Base-by-base conservation (phyloP, 805 yeast species). In the Candida ulmi region DNA sequence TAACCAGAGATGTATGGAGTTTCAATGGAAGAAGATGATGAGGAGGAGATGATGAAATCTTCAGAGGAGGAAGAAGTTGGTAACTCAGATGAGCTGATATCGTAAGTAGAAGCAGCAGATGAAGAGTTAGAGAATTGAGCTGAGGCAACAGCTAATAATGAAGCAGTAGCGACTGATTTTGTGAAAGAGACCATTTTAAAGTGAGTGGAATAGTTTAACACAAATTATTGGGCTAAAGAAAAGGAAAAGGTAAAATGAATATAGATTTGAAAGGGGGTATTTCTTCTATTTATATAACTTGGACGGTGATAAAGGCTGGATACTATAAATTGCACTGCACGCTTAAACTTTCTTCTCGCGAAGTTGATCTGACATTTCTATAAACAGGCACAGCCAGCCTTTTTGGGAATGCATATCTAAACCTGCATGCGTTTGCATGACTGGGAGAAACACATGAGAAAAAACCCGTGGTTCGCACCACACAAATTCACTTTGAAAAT, bases 1-100 rank as follows among this genome's bases (percentile, higher is more conserved):
- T 43, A 48, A 48, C 57, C 57, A 27, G 51, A 43, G 35, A 51
- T 45, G 50, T 46, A 53, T 45, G 54, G 52, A 26, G 51, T 41
- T 17, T 33, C 35, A 11, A 33, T 36, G 18, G 50, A 31, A 18
- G 53, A 33, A 16, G 42, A 25, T 4, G 43, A 37, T 2, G 40
- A 37, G 26, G 42, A 28, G 5, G 42, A 35, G 33, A 17, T 21
- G 33, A 39, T 39, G 35, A 39, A 39, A 30, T 28, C 35, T 27
- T 35, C 39, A n/a, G 43, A 17, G 4, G 54, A 38, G 11, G 46
- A 36, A 21, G 52, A 39, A 6, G 56, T 47, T 37, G 48, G 43
- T 24, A 17, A 24, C 11, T 8, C 13, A 33, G 29, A 33, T 11
- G 36, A 16, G 21, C 29, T 24, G 24, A 21, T 18, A 8, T 12